Conservation (phyloP, 164 flowering plant genomes). For the Hamamelis virginiana region DNA sequence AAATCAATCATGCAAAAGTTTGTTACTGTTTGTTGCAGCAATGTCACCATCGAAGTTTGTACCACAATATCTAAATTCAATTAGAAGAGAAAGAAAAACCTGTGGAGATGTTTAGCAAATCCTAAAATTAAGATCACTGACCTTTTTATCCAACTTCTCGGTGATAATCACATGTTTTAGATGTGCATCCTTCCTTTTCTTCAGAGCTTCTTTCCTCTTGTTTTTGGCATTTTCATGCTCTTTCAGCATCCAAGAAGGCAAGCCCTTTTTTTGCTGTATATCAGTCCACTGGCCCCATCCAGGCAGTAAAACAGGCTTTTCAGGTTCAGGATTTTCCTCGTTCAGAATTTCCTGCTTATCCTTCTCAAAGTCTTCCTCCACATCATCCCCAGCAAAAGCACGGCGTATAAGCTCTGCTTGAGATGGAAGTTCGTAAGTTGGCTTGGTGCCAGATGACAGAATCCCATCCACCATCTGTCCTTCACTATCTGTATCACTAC, state of each 20-base stretch:
- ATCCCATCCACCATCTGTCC: slow-evolving; percentile 86
- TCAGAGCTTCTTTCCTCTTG: slow-evolving; percentile 67
- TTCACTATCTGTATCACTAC: slow-evolving; percentile 65
- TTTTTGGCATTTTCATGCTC: slow-evolving; percentile 73
- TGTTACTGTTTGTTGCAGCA: neutral
- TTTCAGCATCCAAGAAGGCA: slow-evolving; percentile 77
- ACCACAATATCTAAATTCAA: neutral
- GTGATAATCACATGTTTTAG: slow-evolving; percentile 82
- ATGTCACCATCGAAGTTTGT: neutral
- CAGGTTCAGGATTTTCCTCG: slow-evolving; percentile 88
- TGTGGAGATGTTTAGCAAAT: neutral
- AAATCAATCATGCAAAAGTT: neutral
- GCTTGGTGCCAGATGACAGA: slow-evolving; percentile 48
- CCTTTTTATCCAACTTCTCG: slow-evolving; percentile 85
- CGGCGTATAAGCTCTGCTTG: slow-evolving; percentile 76
- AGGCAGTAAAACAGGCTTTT: slow-evolving; percentile 78
- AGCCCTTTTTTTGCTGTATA: slow-evolving; percentile 71
- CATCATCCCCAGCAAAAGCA: slow-evolving; percentile 97
- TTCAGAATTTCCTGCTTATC: slow-evolving; percentile 65
- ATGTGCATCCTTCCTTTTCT: slow-evolving; percentile 78
- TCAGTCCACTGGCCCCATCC: slow-evolving; percentile 98
- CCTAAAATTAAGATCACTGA: slow-evolving; percentile 20
- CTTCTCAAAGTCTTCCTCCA: slow-evolving; percentile 83
- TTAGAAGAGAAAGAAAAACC: neutral
- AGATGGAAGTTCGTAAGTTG: slow-evolving; percentile 75